Evolutionary conservation across 2,329 filamentous ascomycete genomes (phyloP).

Genomic region (Fusarium xylarioides): DNA sequence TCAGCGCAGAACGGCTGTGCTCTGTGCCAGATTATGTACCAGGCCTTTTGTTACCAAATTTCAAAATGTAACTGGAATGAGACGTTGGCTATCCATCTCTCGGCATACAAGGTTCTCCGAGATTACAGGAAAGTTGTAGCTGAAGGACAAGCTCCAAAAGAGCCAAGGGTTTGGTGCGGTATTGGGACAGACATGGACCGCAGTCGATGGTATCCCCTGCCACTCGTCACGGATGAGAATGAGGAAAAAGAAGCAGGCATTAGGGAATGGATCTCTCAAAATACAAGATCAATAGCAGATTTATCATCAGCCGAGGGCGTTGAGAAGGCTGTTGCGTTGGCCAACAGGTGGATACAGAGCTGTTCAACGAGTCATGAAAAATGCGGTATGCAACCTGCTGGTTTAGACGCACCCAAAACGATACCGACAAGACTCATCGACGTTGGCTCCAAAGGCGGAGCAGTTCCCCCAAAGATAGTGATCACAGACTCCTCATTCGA

Average conservation of each 20-base stretch:
- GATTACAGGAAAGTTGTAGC: background rate
- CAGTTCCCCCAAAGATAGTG: background rate
- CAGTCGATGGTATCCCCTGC: background rate
- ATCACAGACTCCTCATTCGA: background rate
- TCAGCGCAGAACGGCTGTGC: background rate
- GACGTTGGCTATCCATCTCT: background rate
- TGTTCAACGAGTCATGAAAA: background rate
- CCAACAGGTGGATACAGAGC: background rate
- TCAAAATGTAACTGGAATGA: background rate
- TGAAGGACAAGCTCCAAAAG: background rate
- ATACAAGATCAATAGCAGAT: background rate
- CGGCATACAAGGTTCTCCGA: background rate
- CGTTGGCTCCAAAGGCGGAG: background rate
- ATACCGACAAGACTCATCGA: background rate
- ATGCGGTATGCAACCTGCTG: background rate
- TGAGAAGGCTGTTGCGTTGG: background rate
- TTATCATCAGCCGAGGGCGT: background rate
- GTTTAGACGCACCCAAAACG: background rate
- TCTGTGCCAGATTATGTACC: background rate
- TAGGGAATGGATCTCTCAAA: rapidly evolving
- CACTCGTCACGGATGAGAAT: background rate
- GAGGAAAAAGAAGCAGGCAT: too few species aligned
- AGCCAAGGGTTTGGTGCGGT: background rate
- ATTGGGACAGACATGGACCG: background rate
- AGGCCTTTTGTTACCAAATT: background rate